These are phyloP conservation scores for Myxozyma kluyveri DNA, from an alignment of 805 yeast species.

Conservation along the genomic window DNA sequence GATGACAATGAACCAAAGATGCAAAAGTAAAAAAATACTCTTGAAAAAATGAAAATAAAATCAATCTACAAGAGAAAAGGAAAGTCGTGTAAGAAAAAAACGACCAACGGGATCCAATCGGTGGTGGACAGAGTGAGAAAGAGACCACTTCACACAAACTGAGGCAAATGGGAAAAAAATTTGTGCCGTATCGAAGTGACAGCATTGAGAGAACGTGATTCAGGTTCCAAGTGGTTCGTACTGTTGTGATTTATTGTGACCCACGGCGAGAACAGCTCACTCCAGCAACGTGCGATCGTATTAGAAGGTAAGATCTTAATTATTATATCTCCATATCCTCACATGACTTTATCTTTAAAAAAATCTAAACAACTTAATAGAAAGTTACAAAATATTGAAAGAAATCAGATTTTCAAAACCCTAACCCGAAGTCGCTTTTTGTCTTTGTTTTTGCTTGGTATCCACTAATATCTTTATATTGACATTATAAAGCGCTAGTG, in stretches of 20 bases:
- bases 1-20: neutral
- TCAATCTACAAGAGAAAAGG: neutral
- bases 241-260: no score
- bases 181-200: neutral
- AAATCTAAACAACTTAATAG: neutral
- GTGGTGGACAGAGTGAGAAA: no score
- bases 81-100: neutral
- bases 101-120: no score
- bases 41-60: no score
- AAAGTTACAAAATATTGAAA: neutral
- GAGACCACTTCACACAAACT: no score
- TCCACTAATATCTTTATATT: neutral
- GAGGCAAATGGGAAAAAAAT: neutral
- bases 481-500: conserved; percentile 42
- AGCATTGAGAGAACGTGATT: neutral
- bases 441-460: no score
- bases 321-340: neutral
- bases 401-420: neutral
- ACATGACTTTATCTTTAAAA: neutral
- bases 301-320: no score
- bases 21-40: neutral
- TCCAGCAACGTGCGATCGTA: no score
- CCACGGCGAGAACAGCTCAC: neutral
- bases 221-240: neutral
- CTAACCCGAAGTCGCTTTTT: neutral